Base-by-base conservation (phyloP, 139 green algal genomes). In the Closterium sp. region DNA sequence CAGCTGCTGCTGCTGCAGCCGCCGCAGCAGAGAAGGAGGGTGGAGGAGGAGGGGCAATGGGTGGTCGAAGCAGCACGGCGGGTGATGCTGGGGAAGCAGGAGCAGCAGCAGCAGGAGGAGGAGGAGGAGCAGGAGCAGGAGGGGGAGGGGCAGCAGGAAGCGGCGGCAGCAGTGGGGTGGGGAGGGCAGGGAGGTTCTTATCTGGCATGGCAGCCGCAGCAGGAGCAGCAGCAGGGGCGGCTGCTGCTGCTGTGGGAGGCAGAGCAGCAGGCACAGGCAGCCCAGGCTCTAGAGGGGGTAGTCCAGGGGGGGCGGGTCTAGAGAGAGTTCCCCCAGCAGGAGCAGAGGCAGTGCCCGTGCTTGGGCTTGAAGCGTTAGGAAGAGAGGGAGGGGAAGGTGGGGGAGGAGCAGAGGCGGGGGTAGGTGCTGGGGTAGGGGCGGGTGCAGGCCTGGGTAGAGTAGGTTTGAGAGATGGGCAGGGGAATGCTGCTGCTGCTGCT, bases 161-260 rank as follows among this genome's bases (percentile, higher is more conserved):
- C 85, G 85, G 85, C n/a, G 85, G 13, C 85, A 24, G 85, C 19
- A 87, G 85, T 30, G n/a, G 85, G 85, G n/a, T 3, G n/a, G n/a
- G n/a, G n/a, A n/a, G 85, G n/a, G 85, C n/a, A 87, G 85, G 85
- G 85, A 31, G 85, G 85, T 31, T 87, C n/a, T 30, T 87, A 29
- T 31, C 85, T 31, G 87, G 29, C 29, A 50, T 89, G 29, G 87
- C 31, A 27, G 87, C n/a, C n/a, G n/a, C n/a, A n/a, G n/a, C n/a
- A n/a, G n/a, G n/a, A n/a, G n/a, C 87, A 50, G 30, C 24, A 24
- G 87, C 87, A 31, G 87, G 28, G 87, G 87, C 87, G 87, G 87
- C 31, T 29, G 87, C 87, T 31, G 87, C 31, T 45, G 28, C 30
- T 29, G 29, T 31, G 87, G 87, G 28, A 1, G 87, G 29, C 27